Base-by-base conservation (phyloP, 257 asterid species). In the Lavandula angustifolia region DNA sequence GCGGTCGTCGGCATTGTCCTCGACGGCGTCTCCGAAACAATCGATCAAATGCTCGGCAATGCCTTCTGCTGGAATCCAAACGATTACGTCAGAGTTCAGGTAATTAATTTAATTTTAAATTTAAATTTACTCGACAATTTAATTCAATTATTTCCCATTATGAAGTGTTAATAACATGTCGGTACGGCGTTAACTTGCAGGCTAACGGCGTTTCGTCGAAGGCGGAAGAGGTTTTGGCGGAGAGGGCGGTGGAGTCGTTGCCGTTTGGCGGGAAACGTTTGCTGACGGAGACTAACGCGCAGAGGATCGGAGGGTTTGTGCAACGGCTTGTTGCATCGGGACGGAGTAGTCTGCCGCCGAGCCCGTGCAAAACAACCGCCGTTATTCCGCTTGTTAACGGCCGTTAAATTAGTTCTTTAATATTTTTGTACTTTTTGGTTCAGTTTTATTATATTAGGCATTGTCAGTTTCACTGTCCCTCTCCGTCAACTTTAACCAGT, bases 241-340 rank as follows among this genome's bases (percentile, higher is more conserved):
- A 80, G 68, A 81, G 84, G 60, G 96, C 94, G 0, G 85, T 91
- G 59, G 95, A 85, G 70, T 72, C 98, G 7, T 49, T 87, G 76
- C 91, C 92, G 73, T 91, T 91, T 72, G 95, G 98, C 81, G 95
- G 96, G 79, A 91, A 87, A 71, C 86, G 96, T 72, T 66, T 91
- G 40, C 49, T 91, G 69, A 82, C 89, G 89, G 98, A 85, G 86
- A 91, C 85, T 41, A 91, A 91, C 84, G 91, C 89, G 7, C 79
- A 80, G 69, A 84, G 94, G 68, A 80, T 91, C 60, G 84, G 73
- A 27, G 80, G 75, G 54, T 80, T 91, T 4, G 96, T 81, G 83
- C 98, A 85, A 71, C 89, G 95, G 27, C 94, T 91, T 1, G 95
- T 87, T 69, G 94, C 81, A 9, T 33, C 87, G 46, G 92, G 96